phyloP scores from a whole-genome alignment of 257 asterid species.

The Scutellaria minor region DNA sequence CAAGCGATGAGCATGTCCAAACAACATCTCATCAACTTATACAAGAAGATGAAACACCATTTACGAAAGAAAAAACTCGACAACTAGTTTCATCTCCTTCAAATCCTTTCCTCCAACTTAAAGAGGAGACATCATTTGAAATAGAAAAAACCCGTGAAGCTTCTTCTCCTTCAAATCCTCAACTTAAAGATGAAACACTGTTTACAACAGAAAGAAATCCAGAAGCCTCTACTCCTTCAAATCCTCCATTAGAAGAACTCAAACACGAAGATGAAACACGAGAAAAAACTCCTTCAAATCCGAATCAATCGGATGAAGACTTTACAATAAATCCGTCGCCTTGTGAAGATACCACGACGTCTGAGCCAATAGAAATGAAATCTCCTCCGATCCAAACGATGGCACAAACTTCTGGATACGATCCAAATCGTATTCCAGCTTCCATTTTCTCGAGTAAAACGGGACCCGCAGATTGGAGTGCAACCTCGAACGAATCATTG shows the following conservation, averaged over 20 bases:
- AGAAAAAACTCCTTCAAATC: too few relatives aligned
- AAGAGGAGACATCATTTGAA: too few relatives aligned
- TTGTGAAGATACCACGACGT: background rate
- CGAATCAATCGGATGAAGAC: background rate
- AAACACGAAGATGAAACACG: background rate
- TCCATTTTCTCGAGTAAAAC: slow-evolving; percentile 60
- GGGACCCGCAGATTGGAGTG: slow-evolving; percentile 70
- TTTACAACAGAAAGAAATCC: slow-evolving; percentile 4
- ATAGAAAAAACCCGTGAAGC: too few relatives aligned
- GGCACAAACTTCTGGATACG: slow-evolving; percentile 63
- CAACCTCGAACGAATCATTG: slow-evolving; percentile 72
- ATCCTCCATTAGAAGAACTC: slow-evolving; percentile 34
- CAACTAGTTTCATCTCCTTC: too few relatives aligned
- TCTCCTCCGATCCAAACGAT: slow-evolving; percentile 61
- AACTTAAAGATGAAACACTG: slow-evolving; percentile 22
- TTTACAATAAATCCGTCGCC: background rate
- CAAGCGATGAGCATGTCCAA: slow-evolving; percentile 29
- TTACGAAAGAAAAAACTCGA: too few relatives aligned
- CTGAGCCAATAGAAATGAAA: slow-evolving; percentile 35
- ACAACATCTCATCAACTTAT: background rate
- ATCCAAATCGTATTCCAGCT: slow-evolving; percentile 77
- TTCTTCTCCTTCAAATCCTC: too few relatives aligned
- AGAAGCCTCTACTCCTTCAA: slow-evolving; percentile 10
- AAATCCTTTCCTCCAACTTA: too few relatives aligned
- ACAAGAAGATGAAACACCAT: too few relatives aligned